Evolutionary conservation across 306 rosid genomes (phyloP).

Genomic region (Acacia melanoxylon): DNA sequence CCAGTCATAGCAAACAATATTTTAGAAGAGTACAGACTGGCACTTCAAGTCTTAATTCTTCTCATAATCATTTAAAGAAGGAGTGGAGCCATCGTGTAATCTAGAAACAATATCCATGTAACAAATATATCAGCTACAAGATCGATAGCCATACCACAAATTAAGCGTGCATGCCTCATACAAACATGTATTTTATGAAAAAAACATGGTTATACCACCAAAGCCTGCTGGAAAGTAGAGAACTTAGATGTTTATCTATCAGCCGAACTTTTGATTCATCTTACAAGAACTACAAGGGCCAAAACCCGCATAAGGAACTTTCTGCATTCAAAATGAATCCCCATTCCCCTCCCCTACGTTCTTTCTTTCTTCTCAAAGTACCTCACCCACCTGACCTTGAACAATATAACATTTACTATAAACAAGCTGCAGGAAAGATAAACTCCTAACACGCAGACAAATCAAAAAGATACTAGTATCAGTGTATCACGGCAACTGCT

Average conservation of each 20-base stretch:
- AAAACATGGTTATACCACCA: not conserved
- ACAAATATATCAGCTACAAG: not conserved
- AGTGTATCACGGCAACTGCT: slow-evolving; percentile 9
- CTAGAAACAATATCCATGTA: not conserved
- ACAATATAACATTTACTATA: slow-evolving; percentile 4
- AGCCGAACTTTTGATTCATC: slow-evolving; percentile 12
- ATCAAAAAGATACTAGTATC: not conserved
- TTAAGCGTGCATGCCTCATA: not conserved
- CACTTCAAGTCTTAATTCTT: not conserved
- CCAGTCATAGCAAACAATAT: not conserved
- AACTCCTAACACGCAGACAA: not conserved
- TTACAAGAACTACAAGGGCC: not conserved
- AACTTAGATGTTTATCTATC: not conserved
- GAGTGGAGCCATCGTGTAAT: not conserved
- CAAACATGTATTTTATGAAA: not conserved
- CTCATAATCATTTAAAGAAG: not conserved
- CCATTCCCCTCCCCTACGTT: slow-evolving; percentile 2
- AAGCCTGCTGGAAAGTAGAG: not conserved
- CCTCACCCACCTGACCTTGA: slow-evolving; percentile 7
- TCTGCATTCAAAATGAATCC: slow-evolving; percentile 23
- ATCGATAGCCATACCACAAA: not conserved
- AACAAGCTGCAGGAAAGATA: slow-evolving; percentile 4
- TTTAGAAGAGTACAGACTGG: not conserved
- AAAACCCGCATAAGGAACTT: not conserved
- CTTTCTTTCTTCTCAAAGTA: not conserved